Percentiles rank a stretch among this genome's conserved stretches.
Conservation (phyloP, 2,329 filamentous ascomycete species). For the Knoxdaviesia capensis region DNA sequence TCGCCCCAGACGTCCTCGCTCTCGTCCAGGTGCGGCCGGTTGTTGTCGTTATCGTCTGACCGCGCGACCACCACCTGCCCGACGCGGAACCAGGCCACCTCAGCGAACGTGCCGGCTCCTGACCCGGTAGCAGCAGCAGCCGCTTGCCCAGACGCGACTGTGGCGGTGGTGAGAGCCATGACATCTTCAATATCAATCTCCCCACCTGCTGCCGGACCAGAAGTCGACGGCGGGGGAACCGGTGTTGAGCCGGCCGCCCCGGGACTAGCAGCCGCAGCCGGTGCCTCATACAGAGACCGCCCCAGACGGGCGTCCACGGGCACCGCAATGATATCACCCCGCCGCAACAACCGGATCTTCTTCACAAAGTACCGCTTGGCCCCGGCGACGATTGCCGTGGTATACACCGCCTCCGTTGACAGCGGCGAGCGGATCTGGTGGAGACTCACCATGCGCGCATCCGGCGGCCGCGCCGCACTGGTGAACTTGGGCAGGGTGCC, state of each 20-base stretch:
- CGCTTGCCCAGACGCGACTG: not conserved
- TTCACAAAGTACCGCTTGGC: constrained; percentile 78
- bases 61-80: constrained; percentile 45
- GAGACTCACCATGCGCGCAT: constrained; percentile 59
- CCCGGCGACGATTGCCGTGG: constrained; percentile 69
- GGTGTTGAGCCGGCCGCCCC: too few species aligned
- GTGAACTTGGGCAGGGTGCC: constrained; percentile 35
- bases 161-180: constrained; percentile 23
- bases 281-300: constrained; percentile 55
- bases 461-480: constrained; percentile 33
- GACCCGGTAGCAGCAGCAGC: constrained; percentile 15
- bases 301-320: constrained; percentile 75
- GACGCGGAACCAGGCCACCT: constrained; percentile 84
- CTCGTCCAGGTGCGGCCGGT: constrained; percentile 15
- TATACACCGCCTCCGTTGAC: constrained; percentile 66
- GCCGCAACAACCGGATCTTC: constrained; percentile 63
- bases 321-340: constrained; percentile 74
- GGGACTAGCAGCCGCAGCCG: constrained; percentile 18
- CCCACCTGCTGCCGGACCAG: constrained; percentile 16
- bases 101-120: constrained; percentile 20
- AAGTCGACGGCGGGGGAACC: too few species aligned
- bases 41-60: constrained; percentile 28
- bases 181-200: constrained; percentile 50
- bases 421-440: constrained; percentile 77
- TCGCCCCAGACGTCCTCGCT: constrained; percentile 64